These are phyloP conservation scores for Cladobotryum protrusum DNA, from an alignment of 2,329 filamentous ascomycete species.

Conservation along the genomic window DNA sequence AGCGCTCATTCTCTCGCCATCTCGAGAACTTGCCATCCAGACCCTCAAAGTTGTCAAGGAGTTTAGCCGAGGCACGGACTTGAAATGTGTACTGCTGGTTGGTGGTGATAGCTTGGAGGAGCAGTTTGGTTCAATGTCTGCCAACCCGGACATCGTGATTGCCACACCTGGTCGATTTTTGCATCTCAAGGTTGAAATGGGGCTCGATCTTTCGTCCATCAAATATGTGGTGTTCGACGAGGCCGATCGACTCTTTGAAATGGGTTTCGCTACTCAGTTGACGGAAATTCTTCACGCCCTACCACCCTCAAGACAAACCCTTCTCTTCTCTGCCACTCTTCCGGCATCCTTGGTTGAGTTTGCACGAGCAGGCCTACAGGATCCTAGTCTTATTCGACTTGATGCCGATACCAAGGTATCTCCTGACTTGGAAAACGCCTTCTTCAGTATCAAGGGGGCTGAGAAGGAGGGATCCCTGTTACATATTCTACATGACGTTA, in stretches of 20 bases:
- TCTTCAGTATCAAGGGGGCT: slow-evolving; percentile 85
- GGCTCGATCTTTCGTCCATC: slow-evolving; percentile 80
- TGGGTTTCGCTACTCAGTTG: slow-evolving; percentile 93
- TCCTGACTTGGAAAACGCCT: slow-evolving; percentile 89
- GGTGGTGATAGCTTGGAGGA: slow-evolving; percentile 95
- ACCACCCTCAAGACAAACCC: slow-evolving; percentile 76
- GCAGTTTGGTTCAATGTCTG: slow-evolving; percentile 86
- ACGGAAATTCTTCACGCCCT: slow-evolving; percentile 88
- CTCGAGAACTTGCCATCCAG: slow-evolving; percentile 88
- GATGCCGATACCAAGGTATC: slow-evolving; percentile 96
- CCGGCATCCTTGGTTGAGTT: slow-evolving; percentile 95
- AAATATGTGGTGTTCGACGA: slow-evolving; percentile 97
- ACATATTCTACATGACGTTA: slow-evolving; percentile 83
- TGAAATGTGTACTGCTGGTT: slow-evolving; percentile 84
- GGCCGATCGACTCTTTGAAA: slow-evolving; percentile 93
- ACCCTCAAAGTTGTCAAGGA: slow-evolving; percentile 96
- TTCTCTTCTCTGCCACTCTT: slow-evolving; percentile 91
- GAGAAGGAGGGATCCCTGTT: slow-evolving; percentile 93
- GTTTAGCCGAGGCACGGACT: slow-evolving; percentile 79
- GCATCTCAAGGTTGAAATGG: slow-evolving; percentile 96
- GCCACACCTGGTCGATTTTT: slow-evolving; percentile 94
- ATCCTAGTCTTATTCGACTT: slow-evolving; percentile 81
- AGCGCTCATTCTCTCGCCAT: slow-evolving; percentile 84
- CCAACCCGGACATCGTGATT: slow-evolving; percentile 95
- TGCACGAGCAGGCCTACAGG: slow-evolving; percentile 84